Percentiles rank a stretch among this genome's conserved stretches.
Evolutionary conservation across 2,329 filamentous ascomycete species (phyloP).

Genomic region (Chrysoporthe cubensis): DNA sequence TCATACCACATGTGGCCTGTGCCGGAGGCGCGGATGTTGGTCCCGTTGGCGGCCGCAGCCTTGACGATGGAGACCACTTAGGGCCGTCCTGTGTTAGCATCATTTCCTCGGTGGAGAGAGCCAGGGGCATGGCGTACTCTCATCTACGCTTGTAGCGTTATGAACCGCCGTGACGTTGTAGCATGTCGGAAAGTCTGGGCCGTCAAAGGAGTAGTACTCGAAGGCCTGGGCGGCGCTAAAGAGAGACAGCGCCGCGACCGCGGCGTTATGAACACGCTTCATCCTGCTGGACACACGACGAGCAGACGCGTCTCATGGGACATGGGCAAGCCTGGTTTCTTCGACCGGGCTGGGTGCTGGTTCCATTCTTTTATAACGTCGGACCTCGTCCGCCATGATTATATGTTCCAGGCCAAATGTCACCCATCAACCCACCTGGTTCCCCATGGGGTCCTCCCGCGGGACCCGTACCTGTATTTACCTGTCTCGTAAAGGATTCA

Average conservation of each 20-base stretch:
- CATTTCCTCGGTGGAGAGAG: not conserved
- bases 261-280: conserved; percentile 14
- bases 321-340: not conserved
- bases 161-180: conserved; percentile 49
- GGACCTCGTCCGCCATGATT: not conserved
- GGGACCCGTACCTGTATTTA: conserved; percentile 10
- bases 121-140: conserved; percentile 37
- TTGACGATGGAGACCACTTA: conserved; percentile 43
- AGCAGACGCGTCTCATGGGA: not conserved
- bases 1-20: conserved; percentile 59
- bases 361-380: not conserved
- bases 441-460: not conserved
- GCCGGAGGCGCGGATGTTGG: conserved; percentile 50
- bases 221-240: conserved; percentile 22
- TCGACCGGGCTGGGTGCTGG: not conserved
- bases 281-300: conserved; percentile 6
- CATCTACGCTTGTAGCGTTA: conserved; percentile 48
- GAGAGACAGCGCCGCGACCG: conserved; percentile 21
- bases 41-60: conserved; percentile 42
- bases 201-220: conserved; percentile 55
- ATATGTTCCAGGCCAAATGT: not conserved
- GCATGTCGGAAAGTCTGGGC: conserved; percentile 51
- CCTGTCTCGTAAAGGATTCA: not conserved
- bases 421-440: not conserved
- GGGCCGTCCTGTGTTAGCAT: conserved; percentile 6